Conservation (phyloP, 352 stramenopile genomes). For the Blastocystis sp. region DNA sequence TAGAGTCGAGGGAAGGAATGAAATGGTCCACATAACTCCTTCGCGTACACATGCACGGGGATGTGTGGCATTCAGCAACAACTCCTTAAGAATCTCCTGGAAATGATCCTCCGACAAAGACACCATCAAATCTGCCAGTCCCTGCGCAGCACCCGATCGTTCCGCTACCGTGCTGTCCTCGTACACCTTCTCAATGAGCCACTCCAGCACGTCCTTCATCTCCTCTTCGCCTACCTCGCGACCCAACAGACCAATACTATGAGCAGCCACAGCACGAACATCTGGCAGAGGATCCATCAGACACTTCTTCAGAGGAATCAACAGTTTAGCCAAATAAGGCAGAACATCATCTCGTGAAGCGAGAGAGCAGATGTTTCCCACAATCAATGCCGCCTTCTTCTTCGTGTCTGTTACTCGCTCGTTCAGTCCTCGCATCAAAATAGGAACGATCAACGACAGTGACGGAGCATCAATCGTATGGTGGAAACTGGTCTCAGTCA, state of each 20-base stretch:
- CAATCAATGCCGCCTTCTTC: constrained; percentile 95
- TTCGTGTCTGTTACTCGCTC: constrained; percentile 92
- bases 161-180: constrained; percentile 88
- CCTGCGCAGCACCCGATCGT: constrained; percentile 92
- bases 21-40: constrained; percentile 95
- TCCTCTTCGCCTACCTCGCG: constrained; percentile 87
- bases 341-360: constrained; percentile 92
- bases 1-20: constrained; percentile 83
- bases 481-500: constrained; percentile 95
- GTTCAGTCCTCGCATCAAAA: constrained; percentile 93
- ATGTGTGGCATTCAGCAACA: constrained; percentile 87
- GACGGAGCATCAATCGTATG: constrained; percentile 98
- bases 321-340: constrained; percentile 91
- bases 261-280: constrained; percentile 85
- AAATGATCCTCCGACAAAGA: constrained; percentile 76
- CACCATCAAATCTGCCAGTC: constrained; percentile 88
- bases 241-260: constrained; percentile 87
- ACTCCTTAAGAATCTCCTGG: constrained; percentile 68
- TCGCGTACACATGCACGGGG: constrained; percentile 88
- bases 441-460: constrained; percentile 96
- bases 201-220: constrained; percentile 88
- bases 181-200: constrained; percentile 91
- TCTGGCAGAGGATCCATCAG: constrained; percentile 85
- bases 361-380: constrained; percentile 97
- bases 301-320: constrained; percentile 85